These are phyloP conservation scores for Pythium folliculosum DNA, from an alignment of 352 stramenopile species.

Conservation along the genomic window DNA sequence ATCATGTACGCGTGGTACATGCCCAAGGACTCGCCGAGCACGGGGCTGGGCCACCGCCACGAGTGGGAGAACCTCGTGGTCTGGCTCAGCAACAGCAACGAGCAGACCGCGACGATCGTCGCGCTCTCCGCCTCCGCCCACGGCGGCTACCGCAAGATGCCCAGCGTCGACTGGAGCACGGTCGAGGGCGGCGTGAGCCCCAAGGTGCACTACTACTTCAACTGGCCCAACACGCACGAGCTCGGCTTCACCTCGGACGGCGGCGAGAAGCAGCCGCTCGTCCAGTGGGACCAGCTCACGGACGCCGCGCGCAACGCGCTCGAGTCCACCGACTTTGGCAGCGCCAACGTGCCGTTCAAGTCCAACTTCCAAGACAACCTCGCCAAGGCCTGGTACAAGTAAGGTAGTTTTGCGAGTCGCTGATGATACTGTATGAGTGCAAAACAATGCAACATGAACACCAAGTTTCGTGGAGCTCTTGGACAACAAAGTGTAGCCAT, in stretches of 20 bases:
- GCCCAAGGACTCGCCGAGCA: slow-evolving; percentile 38
- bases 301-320: slow-evolving; percentile 22
- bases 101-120: slow-evolving; percentile 13
- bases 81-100: slow-evolving; percentile 37
- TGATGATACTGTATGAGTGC: no score
- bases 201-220: slow-evolving; percentile 22
- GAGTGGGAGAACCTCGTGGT: slow-evolving; percentile 44
- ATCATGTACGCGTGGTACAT: slow-evolving; percentile 52
- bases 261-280: slow-evolving; percentile 27
- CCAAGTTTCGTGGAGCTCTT: not conserved
- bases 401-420: not conserved
- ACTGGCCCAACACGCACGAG: slow-evolving; percentile 24
- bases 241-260: slow-evolving; percentile 16
- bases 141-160: slow-evolving; percentile 21
- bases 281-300: slow-evolving; percentile 33
- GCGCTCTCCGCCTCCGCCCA: slow-evolving; percentile 19
- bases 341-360: slow-evolving; percentile 30
- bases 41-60: slow-evolving; percentile 37
- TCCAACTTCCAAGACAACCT: slow-evolving; percentile 28
- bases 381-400: slow-evolving; percentile 25
- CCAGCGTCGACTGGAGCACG: slow-evolving; percentile 10
- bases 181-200: slow-evolving; percentile 14
- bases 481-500: not conserved
- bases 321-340: slow-evolving; percentile 28
- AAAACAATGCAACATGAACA: no score